phyloP scores from a whole-genome alignment of 768 basidiomycete genomes.

The Podaxis sp. region DNA sequence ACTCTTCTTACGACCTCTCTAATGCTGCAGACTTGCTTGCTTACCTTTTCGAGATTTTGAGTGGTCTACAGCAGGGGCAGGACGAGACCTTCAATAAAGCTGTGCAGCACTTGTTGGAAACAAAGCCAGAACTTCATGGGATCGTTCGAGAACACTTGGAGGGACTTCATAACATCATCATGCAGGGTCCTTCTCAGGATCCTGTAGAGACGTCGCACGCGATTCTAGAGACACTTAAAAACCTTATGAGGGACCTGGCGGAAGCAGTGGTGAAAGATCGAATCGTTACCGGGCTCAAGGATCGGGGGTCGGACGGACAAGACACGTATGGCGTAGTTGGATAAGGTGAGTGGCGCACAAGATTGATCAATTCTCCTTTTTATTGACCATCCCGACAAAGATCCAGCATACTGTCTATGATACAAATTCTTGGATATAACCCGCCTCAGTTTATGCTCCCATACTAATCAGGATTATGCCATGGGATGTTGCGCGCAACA shows the following conservation, averaged over 20 bases:
- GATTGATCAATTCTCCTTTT: background rate
- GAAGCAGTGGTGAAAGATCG: conserved; percentile 19
- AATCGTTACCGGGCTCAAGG: background rate
- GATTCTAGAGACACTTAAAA: conserved; percentile 18
- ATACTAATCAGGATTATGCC: conserved; percentile 18
- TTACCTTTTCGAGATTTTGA: conserved; percentile 25
- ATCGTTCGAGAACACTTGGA: conserved; percentile 22
- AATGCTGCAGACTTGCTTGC: conserved; percentile 17
- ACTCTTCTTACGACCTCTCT: conserved; percentile 21
- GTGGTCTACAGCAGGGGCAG: conserved; percentile 12
- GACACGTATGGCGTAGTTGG: conserved; percentile 6
- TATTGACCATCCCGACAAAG: background rate
- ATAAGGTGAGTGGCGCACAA: background rate
- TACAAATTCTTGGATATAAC: background rate
- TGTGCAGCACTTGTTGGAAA: conserved; percentile 21
- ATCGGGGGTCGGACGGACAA: background rate
- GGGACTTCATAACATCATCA: conserved; percentile 23
- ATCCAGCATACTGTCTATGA: background rate
- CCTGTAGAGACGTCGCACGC: conserved; percentile 19
- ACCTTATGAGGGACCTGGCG: conserved; percentile 19
- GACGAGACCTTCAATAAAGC: conserved; percentile 21
- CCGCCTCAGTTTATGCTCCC: background rate
- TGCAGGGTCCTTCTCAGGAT: conserved; percentile 19
- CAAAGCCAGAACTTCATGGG: conserved; percentile 20
- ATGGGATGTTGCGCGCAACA: conserved; percentile 20